Percentiles rank a stretch among this genome's conserved stretches.
phyloP scores from a whole-genome alignment of 2,329 filamentous ascomycete species.

The Pseudogymnoascus pannorum region DNA sequence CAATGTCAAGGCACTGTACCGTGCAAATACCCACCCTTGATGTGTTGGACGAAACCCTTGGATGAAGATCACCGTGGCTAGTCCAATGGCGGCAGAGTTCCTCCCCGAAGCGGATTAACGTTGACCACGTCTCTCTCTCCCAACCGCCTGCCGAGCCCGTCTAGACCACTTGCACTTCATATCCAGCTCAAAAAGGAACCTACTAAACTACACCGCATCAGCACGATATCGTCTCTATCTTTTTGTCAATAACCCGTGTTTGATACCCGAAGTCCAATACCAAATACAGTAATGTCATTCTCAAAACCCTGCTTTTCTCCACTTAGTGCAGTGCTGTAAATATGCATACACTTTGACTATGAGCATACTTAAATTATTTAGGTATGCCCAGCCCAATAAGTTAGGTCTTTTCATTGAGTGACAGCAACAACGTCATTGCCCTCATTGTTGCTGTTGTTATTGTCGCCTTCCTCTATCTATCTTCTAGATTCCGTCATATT shows the following conservation, averaged over 20 bases:
- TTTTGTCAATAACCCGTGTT: background rate
- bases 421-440: constrained; percentile 2
- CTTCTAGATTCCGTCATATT: constrained; percentile 18
- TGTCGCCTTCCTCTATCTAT: background rate
- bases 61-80: background rate
- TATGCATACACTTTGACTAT: background rate
- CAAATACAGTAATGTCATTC: constrained; percentile 1
- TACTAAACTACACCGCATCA: background rate
- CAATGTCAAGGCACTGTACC: background rate
- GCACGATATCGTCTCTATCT: background rate
- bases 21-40: background rate
- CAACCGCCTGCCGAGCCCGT: background rate
- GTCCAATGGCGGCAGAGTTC: background rate
- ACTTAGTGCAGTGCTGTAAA: background rate
- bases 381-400: background rate
- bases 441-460: background rate
- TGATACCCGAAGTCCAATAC: background rate
- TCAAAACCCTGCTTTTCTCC: constrained; percentile 4
- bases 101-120: constrained; percentile 1
- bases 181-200: background rate
- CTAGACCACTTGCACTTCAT: background rate
- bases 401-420: background rate
- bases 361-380: background rate
- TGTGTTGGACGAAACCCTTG: background rate
- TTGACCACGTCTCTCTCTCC: background rate